A percentile compares a stretch with the other conserved stretches of the same genome.
phyloP scores from a whole-genome alignment of 140 eudicot species.

The Senecio squalidus region DNA sequence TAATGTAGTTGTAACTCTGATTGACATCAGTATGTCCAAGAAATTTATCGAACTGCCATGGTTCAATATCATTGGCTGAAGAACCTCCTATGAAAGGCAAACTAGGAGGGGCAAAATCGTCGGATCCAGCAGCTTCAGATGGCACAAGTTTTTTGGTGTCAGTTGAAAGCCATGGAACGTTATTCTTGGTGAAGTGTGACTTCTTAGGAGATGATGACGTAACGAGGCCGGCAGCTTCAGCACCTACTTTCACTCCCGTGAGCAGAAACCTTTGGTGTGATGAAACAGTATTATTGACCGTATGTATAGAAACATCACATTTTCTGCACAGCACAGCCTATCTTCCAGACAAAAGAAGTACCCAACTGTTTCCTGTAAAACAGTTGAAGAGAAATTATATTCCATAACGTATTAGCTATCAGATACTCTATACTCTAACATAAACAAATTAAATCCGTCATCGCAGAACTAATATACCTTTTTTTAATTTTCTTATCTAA shows the following conservation, averaged over 20 bases:
- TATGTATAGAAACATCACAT: conserved; percentile 75
- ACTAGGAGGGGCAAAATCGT: conserved; percentile 33
- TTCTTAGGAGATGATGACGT: conserved; percentile 40
- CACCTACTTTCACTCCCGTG: conserved; percentile 73
- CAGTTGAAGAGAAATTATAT: neutral
- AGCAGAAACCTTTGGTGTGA: conserved; percentile 72
- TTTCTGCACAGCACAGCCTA: conserved; percentile 81
- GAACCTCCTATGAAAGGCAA: conserved; percentile 39
- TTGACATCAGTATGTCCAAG: conserved; percentile 47
- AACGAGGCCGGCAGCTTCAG: conserved; percentile 38
- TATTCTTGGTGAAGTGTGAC: conserved; percentile 27
- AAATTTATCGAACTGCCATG: conserved; percentile 72
- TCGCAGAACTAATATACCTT: too few species aligned
- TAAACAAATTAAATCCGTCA: too few species aligned
- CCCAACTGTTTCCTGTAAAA: conserved; percentile 64
- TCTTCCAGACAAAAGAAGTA: conserved; percentile 85
- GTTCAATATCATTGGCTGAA: conserved; percentile 38
- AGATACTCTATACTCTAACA: neutral
- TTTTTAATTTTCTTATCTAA: too few species aligned
- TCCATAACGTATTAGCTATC: neutral
- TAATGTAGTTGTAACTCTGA: conserved; percentile 40
- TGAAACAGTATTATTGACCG: conserved; percentile 42
- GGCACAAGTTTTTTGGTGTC: conserved; percentile 27
- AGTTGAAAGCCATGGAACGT: conserved; percentile 5
- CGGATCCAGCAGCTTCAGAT: conserved; percentile 27